Conservation (phyloP, 352 stramenopile genomes). For the Sclerospora graminicola region DNA sequence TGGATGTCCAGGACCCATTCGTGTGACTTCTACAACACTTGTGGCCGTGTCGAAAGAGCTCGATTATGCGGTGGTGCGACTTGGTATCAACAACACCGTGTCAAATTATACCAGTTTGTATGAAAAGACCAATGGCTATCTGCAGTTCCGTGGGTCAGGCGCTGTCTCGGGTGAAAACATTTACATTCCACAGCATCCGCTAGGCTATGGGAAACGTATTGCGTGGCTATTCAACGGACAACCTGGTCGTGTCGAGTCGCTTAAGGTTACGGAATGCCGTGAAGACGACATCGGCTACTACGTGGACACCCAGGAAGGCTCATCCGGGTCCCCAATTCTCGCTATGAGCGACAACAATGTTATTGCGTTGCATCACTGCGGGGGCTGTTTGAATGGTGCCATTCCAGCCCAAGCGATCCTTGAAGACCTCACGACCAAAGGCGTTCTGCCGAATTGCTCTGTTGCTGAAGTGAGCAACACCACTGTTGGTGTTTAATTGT, state of each 20-base stretch:
- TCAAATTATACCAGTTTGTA: slow-evolving; percentile 21
- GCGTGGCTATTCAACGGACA: slow-evolving; percentile 31
- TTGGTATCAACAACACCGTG: slow-evolving; percentile 17
- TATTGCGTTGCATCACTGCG: slow-evolving; percentile 71
- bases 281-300: slow-evolving; percentile 55
- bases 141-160: slow-evolving; percentile 43
- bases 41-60: slow-evolving; percentile 44
- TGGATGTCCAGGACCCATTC: slow-evolving; percentile 32
- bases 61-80: slow-evolving; percentile 53
- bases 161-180: slow-evolving; percentile 40
- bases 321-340: slow-evolving; percentile 59
- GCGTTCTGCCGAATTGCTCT: slow-evolving; percentile 28
- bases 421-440: slow-evolving; percentile 20
- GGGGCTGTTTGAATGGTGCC: slow-evolving; percentile 56
- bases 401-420: slow-evolving; percentile 49
- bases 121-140: slow-evolving; percentile 37
- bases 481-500: no score
- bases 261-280: slow-evolving; percentile 32
- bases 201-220: slow-evolving; percentile 51
- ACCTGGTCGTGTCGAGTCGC: slow-evolving; percentile 23
- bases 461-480: slow-evolving; percentile 13
- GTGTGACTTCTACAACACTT: slow-evolving; percentile 30
- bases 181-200: slow-evolving; percentile 64
- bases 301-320: slow-evolving; percentile 62
- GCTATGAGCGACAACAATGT: slow-evolving; percentile 40